Evolutionary conservation across 2,329 filamentous ascomycete genomes (phyloP).

Genomic region (Aspergillus intermedius): DNA sequence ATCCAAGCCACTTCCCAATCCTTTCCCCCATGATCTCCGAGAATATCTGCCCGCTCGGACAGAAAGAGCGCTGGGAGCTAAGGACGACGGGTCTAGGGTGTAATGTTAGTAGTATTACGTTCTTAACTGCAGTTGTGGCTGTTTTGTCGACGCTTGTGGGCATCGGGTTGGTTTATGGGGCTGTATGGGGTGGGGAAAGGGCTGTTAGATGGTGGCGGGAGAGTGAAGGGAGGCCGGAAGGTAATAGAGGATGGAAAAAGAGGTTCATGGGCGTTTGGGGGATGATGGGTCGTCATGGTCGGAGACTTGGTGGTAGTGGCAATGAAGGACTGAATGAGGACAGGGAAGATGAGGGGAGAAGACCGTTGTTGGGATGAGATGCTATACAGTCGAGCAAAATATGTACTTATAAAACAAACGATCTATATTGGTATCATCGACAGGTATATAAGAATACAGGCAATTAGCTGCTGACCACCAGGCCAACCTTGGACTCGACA

Average conservation of each 20-base stretch:
- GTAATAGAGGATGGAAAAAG: neutral
- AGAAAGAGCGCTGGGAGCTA: conserved; percentile 38
- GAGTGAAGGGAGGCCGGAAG: neutral
- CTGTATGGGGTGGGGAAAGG: conserved; percentile 12
- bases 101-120: conserved; percentile 34
- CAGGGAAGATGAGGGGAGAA: conserved; percentile 15
- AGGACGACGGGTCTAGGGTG: conserved; percentile 34
- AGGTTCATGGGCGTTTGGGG: neutral
- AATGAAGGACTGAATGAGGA: conserved; percentile 1
- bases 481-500: conserved; percentile 40
- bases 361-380: conserved; percentile 19
- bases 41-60: conserved; percentile 34
- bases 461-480: conserved; percentile 23
- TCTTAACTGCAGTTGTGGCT: conserved; percentile 28
- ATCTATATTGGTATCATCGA: neutral
- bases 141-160: conserved; percentile 23
- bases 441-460: neutral
- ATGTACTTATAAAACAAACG: neutral
- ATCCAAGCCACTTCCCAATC: conserved; percentile 29
- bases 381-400: neutral
- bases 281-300: neutral
- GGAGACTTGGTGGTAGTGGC: neutral
- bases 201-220: conserved; percentile 9
- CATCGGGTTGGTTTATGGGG: conserved; percentile 13
- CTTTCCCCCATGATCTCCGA: conserved; percentile 30